Percentiles rank a stretch among this genome's conserved stretches.
These are phyloP conservation scores for Omphalotus guepiniiformis DNA, from an alignment of 768 basidiomycete genomes.

Conservation along the genomic window DNA sequence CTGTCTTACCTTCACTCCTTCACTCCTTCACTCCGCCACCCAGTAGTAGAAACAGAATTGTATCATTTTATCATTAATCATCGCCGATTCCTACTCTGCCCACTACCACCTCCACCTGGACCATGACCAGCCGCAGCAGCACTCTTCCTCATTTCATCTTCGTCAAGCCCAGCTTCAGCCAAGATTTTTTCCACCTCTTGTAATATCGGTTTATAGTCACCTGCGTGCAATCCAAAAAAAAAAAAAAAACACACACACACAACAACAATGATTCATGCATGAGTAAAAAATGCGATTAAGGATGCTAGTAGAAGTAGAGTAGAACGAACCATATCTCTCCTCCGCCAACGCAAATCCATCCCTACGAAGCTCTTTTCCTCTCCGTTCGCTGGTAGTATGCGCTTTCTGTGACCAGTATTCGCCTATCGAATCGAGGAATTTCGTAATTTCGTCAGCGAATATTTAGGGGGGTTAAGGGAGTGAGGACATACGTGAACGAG, in stretches of 20 bases:
- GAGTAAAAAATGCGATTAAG: not conserved
- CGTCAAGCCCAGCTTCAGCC: conserved; percentile 79
- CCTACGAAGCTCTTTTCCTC: conserved; percentile 73
- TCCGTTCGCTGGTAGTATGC: conserved; percentile 42
- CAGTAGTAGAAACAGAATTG: too few relatives aligned
- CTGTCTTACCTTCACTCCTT: too few relatives aligned
- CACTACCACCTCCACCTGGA: conserved; percentile 31
- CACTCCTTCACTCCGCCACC: too few relatives aligned
- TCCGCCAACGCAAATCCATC: conserved; percentile 77
- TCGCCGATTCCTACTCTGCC: conserved; percentile 51
- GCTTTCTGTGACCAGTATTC: conserved; percentile 82
- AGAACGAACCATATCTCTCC: conserved; percentile 61
- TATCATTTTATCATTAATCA: too few relatives aligned
- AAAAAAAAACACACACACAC: not conserved
- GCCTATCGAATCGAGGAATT: conserved; percentile 31
- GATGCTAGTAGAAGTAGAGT: not conserved
- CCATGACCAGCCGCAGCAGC: conserved; percentile 39
- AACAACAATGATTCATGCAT: not conserved
- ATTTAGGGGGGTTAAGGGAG: not conserved
- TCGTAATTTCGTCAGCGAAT: not conserved
- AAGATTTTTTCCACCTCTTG: conserved; percentile 81
- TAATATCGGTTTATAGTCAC: conserved; percentile 76
- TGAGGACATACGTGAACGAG: conserved; percentile 60
- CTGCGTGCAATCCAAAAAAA: conserved; percentile 29
- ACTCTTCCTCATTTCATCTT: conserved; percentile 68